Evolutionary conservation across 2,329 filamentous ascomycete species (phyloP), one percentile per base, ranked within the genome.

Genomic region (Fusarium nanum): DNA sequence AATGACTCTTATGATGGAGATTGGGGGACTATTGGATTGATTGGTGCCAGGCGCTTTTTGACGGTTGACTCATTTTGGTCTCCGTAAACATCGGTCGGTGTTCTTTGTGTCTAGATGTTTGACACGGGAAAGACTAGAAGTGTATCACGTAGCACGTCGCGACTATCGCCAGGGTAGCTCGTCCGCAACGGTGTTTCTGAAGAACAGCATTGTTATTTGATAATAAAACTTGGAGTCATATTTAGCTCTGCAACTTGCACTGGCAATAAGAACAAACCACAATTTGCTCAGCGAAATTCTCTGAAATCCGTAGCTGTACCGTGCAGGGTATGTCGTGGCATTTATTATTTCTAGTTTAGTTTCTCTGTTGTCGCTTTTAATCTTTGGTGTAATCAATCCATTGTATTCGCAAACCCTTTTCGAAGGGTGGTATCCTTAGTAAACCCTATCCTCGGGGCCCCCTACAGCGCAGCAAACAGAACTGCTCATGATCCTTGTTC

Each of bases 1-100:
- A 62, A 76, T 55, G 71, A 76, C 57, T 64, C 61, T 75, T 73
- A 76, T 55, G 73, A 75, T 44, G 53, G 60, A 60, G 62, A 59
- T 58, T 52, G 48, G 49, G 58, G 65, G 73, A 42, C 42, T 30
- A 45, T 68, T 67, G 57, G 62, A 56, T 60, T 64, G 34, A 45
- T 59, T 55, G 68, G 60, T 58, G 58, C 66, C 48, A 49, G 70
- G 70, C 67, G 70, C 73, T 74, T 68, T 40, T 67, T 61, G 28
- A 65, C 41, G 55, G 68, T 49, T 60, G 66, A 61, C 48, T 41
- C 20, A 14, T 49, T 53, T 70, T 50, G 57, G 68, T 71, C 64
- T 67, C 30, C 56, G 47, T 18, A 63, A 52, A 55, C 60, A 70
- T 72, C 52, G 54, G 23, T 56, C 30, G 60, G 57, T 70, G 60